Base-by-base conservation (phyloP, 805 yeast genomes). In the Spathaspora arborariae region DNA sequence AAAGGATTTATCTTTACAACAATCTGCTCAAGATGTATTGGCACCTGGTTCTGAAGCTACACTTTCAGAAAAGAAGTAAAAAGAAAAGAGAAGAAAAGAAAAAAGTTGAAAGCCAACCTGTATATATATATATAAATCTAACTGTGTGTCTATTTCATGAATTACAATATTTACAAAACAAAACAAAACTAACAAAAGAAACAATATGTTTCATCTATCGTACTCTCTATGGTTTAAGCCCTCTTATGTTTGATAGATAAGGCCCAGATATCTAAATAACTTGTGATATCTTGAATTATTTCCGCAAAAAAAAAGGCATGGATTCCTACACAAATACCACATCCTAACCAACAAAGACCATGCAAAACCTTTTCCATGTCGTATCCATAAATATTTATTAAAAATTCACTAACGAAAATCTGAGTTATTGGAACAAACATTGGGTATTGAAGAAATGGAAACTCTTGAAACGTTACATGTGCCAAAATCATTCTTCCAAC, bases 401-500 rank as follows among this genome's bases (percentile, higher is more conserved):
- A 62, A 8, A 75, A 11, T 39, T 54, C 51, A 34, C 74, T 61
- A 1, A 65, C 21, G 3, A 67, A 35, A 43, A 75, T 52, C 68
- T 89, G 82, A 19, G 65, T 51, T 20, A 71, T 4, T 55, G 97
- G 86, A 49, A 88, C 72, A 33, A 80, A 73, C 72, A 82, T 80
- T 39, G 96, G 87, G 24, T 86, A 74, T 43, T 88, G 86, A 52
- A 78, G 56, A 60, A 72, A 67, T 41, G 98, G 97, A 74, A 87
- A 90, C 11, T 70, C 66, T 63, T 87, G 96, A 43, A 77, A 68
- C 0, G 97, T 88, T 54, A 92, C 78, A 63, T 91, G 98, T 2
- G 88, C 91, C 47, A 85, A 74, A 57, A 91, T 91, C 51, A 91
- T 88, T 60, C 94, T 80, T 4, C 97, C 97, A n/a, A 92, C 97